phyloP scores from a whole-genome alignment of 768 basidiomycete genomes.

The Termitomyces sp. region DNA sequence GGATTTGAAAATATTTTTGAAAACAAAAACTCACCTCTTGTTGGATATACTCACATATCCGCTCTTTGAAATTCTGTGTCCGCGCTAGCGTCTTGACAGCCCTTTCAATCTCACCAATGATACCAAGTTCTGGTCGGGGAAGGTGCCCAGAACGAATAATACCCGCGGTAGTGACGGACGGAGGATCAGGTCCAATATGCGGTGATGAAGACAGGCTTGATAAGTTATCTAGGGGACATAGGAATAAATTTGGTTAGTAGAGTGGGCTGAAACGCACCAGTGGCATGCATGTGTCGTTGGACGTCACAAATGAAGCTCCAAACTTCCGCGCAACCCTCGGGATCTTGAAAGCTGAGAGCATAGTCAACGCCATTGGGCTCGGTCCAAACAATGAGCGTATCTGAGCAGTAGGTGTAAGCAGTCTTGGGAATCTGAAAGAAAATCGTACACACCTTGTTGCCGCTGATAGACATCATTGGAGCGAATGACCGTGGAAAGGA shows the following conservation, averaged over 20 bases:
- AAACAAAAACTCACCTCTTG: conserved; percentile 59
- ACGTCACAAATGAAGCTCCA: conserved; percentile 97
- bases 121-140: conserved; percentile 73
- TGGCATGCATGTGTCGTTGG: conserved; percentile 74
- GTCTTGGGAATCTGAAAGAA: conserved; percentile 6
- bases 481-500: conserved; percentile 79
- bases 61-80: conserved; percentile 72
- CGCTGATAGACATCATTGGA: conserved; percentile 83
- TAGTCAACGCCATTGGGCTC: conserved; percentile 94
- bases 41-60: conserved; percentile 88
- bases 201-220: conserved; percentile 60
- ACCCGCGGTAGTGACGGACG: conserved; percentile 55
- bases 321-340: conserved; percentile 92
- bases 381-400: conserved; percentile 99
- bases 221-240: conserved; percentile 41
- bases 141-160: conserved; percentile 74
- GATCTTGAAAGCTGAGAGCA: conserved; percentile 95
- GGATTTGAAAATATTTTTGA: conserved; percentile 9
- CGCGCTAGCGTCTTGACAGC: conserved; percentile 75
- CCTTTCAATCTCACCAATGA: conserved; percentile 75
- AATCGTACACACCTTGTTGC: conserved; percentile 58
- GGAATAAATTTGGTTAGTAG: conserved; percentile 10
- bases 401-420: conserved; percentile 37
- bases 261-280: conserved; percentile 42
- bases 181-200: conserved; percentile 50